Conservation (phyloP, 2,329 filamentous ascomycete species). For the Diplodia intermedia region DNA sequence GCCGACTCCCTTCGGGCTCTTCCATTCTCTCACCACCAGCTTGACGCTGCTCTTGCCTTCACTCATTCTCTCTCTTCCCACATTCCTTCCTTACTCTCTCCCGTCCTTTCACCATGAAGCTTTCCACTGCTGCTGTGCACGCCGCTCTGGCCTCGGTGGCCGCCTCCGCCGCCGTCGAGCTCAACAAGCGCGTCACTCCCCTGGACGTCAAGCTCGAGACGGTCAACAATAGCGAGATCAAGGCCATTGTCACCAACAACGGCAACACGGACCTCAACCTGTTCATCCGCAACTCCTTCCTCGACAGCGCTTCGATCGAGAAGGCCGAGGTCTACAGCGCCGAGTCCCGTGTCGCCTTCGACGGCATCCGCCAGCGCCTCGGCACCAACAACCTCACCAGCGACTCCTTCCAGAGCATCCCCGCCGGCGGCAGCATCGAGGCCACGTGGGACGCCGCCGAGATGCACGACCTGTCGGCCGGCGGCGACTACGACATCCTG, state of each 20-base stretch:
- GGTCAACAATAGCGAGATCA: constrained; percentile 60
- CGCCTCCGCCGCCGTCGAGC: constrained; percentile 5
- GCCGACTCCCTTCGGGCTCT: constrained; percentile 19
- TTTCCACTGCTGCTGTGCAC: constrained; percentile 1
- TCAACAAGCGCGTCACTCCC: constrained; percentile 25
- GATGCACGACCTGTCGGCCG: constrained; percentile 59
- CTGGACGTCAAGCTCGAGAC: constrained; percentile 35
- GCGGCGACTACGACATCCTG: constrained; percentile 63
- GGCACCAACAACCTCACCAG: constrained; percentile 57
- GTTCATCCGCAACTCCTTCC: constrained; percentile 60
- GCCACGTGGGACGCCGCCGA: constrained; percentile 63
- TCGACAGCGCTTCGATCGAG: constrained; percentile 60
- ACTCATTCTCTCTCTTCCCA: not conserved
- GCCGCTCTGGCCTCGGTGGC: constrained; percentile 13
- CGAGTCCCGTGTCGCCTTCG: constrained; percentile 57
- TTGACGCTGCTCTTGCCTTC: constrained; percentile 17
- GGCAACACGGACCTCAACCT: constrained; percentile 59
- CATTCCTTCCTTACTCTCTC: not conserved
- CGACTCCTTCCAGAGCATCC: constrained; percentile 60
- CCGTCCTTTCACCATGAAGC: constrained; percentile 11
- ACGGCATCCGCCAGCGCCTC: constrained; percentile 59
- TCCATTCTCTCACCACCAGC: constrained; percentile 2
- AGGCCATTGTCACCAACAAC: constrained; percentile 62
- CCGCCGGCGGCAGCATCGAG: constrained; percentile 57
- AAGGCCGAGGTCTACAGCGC: constrained; percentile 57